phyloP scores from a whole-genome alignment of 345 rosid genomes.

The Ricinus communis region DNA sequence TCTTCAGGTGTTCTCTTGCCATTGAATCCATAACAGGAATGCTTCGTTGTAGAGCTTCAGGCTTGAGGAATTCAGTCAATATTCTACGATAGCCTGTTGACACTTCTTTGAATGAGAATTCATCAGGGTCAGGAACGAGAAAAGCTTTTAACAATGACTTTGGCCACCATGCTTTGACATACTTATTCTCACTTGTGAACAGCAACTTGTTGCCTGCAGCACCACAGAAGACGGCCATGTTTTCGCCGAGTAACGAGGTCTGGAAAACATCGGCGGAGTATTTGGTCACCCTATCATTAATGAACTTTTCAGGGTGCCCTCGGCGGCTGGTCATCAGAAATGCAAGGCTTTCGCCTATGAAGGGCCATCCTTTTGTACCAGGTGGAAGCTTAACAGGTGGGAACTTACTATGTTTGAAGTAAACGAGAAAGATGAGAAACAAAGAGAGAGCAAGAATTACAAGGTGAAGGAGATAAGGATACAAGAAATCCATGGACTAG shows the following conservation, averaged over 20 bases:
- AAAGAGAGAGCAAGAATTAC: constrained; percentile 13
- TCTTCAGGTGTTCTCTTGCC: constrained; percentile 31
- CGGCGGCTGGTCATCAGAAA: constrained; percentile 13
- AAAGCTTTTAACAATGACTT: constrained; percentile 27
- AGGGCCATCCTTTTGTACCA: constrained; percentile 28
- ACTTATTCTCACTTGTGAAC: constrained; percentile 35
- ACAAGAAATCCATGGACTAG: neutral
- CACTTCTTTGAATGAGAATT: constrained; percentile 17
- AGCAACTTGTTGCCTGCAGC: constrained; percentile 34
- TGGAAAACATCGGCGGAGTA: constrained; percentile 35
- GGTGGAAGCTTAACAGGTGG: neutral
- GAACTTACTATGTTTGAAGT: neutral
- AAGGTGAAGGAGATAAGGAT: constrained; percentile 22
- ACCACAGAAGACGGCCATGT: constrained; percentile 32
- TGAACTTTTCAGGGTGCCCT: constrained; percentile 26
- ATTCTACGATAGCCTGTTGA: constrained; percentile 15
- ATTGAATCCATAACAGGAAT: constrained; percentile 35
- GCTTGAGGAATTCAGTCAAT: constrained; percentile 28
- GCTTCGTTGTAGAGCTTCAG: constrained; percentile 27
- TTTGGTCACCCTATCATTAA: constrained; percentile 25
- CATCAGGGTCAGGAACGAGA: neutral
- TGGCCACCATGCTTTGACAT: constrained; percentile 38
- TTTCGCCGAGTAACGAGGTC: constrained; percentile 25
- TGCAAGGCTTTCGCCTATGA: constrained; percentile 24
- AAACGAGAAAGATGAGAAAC: constrained; percentile 10